A percentile compares a stretch with the other conserved stretches of the same genome.
Evolutionary conservation across 345 rosid species (phyloP).

Genomic region (Hirschfeldia incana): DNA sequence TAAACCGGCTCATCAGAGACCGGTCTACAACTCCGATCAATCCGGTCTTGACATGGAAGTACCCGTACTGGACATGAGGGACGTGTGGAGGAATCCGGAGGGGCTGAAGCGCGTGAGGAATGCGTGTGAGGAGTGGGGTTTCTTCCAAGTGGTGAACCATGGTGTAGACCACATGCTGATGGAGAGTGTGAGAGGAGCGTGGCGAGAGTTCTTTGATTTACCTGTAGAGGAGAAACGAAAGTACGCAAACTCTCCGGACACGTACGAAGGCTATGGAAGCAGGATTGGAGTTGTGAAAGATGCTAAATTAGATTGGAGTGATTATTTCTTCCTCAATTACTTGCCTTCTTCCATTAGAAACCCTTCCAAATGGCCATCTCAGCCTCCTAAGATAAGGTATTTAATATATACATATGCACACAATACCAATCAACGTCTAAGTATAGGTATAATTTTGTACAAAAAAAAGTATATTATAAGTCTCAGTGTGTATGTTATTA

Average conservation of each 20-base stretch:
- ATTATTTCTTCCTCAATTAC: conserved; percentile 77
- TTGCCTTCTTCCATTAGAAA: conserved; percentile 53
- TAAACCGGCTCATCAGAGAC: conserved; percentile 60
- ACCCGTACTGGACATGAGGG: conserved; percentile 62
- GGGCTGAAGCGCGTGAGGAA: conserved; percentile 40
- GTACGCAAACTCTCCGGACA: conserved; percentile 72
- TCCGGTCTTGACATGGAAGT: conserved; percentile 36
- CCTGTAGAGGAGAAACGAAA: conserved; percentile 68
- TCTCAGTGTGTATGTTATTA: neutral
- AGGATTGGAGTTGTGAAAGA: conserved; percentile 79
- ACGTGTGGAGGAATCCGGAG: conserved; percentile 27
- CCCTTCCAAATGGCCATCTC: conserved; percentile 73
- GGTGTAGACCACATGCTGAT: conserved; percentile 64
- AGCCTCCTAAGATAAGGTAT: conserved; percentile 70
- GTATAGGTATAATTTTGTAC: neutral
- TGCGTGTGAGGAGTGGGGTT: conserved; percentile 88
- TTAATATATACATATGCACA: conserved; percentile 34
- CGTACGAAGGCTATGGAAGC: conserved; percentile 95
- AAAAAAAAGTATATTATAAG: neutral
- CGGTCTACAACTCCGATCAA: conserved; percentile 17
- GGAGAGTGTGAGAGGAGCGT: conserved; percentile 50
- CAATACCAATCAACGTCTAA: neutral
- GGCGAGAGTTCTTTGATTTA: conserved; percentile 72
- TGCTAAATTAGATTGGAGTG: conserved; percentile 91
- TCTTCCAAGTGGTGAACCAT: conserved; percentile 89